Base-by-base conservation (phyloP, 2,329 filamentous ascomycete genomes). In the Aspergillus texensis region DNA sequence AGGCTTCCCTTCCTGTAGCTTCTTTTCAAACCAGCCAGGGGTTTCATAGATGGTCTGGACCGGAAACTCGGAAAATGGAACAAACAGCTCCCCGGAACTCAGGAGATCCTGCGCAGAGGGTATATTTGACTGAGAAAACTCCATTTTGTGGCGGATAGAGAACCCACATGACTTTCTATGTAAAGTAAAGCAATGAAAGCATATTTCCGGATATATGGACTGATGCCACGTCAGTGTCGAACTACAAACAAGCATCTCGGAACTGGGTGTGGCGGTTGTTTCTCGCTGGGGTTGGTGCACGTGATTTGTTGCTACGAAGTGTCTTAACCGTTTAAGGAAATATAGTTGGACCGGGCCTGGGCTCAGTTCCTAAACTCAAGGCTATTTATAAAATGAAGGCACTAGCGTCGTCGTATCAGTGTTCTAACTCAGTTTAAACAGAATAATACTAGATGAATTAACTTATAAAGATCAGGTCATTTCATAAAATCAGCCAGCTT, bases 1-100 rank as follows among this genome's bases (percentile, higher is more conserved):
- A 6, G 75, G 76, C 39, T 71, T 71, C 14, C 75, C 76, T 28
- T 72, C 63, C 24, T 71, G 70, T 6, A 77, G 65, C 28, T 70
- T 73, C 57, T 61, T 65, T 30, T 73, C 72, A 30, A 77, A 61
- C 74, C 74, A 77, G 34, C 67, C 67, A 26, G 67, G 45, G n/a
- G 46, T 34, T 19, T 62, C 45, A 9, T 39, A 41, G 26, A 66
- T 58, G 46, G 55, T 43, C n/a, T 64, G 53, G 19, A 66, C 53
- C 57, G 62, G 60, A 57, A 67, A 66, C 65, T 70, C 67, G 65
- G 68, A 66, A 67, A 70, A 70, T 24, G 64, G 60, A 39, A 65
- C 57, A 61, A 69, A 68, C 16, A 67, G 68, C 4, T 48, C 36
- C 24, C 62, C 68, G 30, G 52, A 62, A 16, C 56, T 50, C 21